Evolutionary conservation across 345 rosid genomes (phyloP).

Genomic region (Euphorbia peplus): DNA sequence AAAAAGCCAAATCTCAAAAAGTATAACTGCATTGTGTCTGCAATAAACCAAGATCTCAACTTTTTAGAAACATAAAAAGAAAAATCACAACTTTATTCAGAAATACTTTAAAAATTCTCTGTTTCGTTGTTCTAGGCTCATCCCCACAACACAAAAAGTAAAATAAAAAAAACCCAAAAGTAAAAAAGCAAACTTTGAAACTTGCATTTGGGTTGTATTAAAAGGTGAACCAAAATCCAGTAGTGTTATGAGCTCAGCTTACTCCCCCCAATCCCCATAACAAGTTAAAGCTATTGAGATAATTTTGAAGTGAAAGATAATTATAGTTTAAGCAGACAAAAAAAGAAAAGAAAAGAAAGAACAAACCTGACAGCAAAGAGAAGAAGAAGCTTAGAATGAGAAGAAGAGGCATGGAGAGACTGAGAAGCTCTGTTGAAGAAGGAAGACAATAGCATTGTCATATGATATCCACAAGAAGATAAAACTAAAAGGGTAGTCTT

Average conservation of each 20-base stretch:
- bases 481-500: neutral
- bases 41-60: neutral
- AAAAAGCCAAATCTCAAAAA: neutral
- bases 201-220: neutral
- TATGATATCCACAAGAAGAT: slow-evolving; percentile 19
- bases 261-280: too few species aligned
- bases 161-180: neutral
- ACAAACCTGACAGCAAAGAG: slow-evolving; percentile 70
- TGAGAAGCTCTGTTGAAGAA: slow-evolving; percentile 57
- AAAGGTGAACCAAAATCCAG: neutral
- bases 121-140: neutral
- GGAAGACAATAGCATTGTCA: slow-evolving; percentile 55
- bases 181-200: neutral
- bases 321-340: neutral
- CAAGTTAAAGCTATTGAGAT: neutral
- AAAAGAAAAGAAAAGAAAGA: neutral
- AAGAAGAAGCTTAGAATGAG: slow-evolving; percentile 53
- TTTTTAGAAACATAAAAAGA: neutral
- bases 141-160: neutral
- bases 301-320: neutral
- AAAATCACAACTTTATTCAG: neutral
- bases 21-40: neutral
- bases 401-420: slow-evolving; percentile 38
- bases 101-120: neutral
- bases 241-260: neutral